Evolutionary conservation across 148 eudicot species (phyloP).

Genomic region (Heliosperma pusillum): DNA sequence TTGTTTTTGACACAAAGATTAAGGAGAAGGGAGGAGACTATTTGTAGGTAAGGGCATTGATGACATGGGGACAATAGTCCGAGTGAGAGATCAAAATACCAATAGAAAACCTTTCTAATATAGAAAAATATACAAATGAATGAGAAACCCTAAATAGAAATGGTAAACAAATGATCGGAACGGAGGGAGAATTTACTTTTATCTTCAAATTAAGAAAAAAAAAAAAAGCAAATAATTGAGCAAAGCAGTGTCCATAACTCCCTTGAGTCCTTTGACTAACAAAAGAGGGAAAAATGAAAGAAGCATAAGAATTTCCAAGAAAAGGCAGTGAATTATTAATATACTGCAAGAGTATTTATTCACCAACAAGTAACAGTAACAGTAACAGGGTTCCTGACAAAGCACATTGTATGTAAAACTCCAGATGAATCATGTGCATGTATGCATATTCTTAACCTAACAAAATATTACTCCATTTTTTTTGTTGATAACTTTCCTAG

Average conservation of each 20-base stretch:
- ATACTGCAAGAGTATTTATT: constrained; percentile 12
- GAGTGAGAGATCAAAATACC: too few species aligned
- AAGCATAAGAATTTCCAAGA: constrained; percentile 5
- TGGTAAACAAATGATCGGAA: too few species aligned
- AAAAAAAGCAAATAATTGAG: neutral
- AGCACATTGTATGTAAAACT: neutral
- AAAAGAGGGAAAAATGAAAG: constrained; percentile 9
- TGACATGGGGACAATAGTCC: too few species aligned
- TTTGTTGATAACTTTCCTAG: neutral
- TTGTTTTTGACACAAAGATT: too few species aligned
- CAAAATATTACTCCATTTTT: neutral
- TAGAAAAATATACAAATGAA: too few species aligned
- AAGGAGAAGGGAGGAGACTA: too few species aligned
- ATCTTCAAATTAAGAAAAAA: too few species aligned
- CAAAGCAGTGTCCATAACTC: neutral
- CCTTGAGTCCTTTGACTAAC: neutral
- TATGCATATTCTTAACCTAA: neutral
- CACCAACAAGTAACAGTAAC: neutral
- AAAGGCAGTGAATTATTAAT: constrained; percentile 6
- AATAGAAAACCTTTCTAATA: too few species aligned
- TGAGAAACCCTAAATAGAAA: too few species aligned
- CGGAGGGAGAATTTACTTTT: too few species aligned
- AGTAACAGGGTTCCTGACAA: constrained; percentile 12
- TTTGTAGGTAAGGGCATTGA: too few species aligned
- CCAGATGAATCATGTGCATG: constrained; percentile 14